Conservation (phyloP, 176 grass and related monocot species). For the Cenchrus purpureus region DNA sequence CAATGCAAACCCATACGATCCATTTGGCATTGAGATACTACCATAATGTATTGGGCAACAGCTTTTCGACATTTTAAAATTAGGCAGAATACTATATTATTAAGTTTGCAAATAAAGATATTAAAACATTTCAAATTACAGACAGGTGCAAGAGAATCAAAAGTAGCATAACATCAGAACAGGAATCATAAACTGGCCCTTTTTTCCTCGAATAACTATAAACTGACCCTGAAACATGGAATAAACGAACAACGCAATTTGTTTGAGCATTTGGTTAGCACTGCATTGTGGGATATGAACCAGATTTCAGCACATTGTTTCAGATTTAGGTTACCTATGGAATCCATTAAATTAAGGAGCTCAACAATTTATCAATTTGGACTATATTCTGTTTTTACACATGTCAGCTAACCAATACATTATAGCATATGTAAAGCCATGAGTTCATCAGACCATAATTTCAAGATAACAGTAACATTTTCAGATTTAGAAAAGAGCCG, state of each 20-base stretch:
- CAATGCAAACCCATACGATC: background rate
- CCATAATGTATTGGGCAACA: background rate
- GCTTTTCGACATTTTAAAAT: background rate
- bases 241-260: background rate
- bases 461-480: background rate
- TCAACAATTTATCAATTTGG: background rate
- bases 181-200: background rate
- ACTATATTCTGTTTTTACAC: background rate
- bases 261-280: background rate
- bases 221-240: background rate
- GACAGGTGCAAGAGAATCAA: background rate
- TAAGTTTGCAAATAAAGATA: background rate
- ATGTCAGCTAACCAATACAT: background rate
- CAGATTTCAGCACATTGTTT: background rate
- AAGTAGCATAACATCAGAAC: background rate
- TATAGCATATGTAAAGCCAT: background rate
- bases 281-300: background rate
- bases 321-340: background rate
- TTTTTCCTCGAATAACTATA: background rate
- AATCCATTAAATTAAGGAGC: background rate
- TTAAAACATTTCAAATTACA: background rate
- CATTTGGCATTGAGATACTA: background rate
- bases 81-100: background rate
- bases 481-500: background rate
- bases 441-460: background rate